A percentile compares a stretch with the other conserved stretches of the same genome.
Evolutionary conservation across 345 rosid species (phyloP).

Genomic region (Lepidium didymum): DNA sequence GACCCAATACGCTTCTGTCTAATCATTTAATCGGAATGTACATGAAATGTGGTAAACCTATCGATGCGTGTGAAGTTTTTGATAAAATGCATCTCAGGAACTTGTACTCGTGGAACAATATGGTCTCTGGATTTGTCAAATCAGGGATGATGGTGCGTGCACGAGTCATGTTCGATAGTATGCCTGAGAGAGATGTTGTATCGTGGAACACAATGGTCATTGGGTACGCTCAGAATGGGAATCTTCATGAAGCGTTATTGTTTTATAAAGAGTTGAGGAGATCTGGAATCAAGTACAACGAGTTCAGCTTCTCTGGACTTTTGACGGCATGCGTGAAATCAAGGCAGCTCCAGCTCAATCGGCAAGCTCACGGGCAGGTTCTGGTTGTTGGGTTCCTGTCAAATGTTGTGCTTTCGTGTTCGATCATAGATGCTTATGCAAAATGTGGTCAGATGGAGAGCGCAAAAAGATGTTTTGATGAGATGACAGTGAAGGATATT

Average conservation of each 20-base stretch:
- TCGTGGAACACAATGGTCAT: slow-evolving; percentile 84
- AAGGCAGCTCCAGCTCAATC: slow-evolving; percentile 35
- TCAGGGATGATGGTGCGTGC: slow-evolving; percentile 56
- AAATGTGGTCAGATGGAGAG: slow-evolving; percentile 54
- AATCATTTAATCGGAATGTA: slow-evolving; percentile 56
- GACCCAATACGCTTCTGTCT: slow-evolving; percentile 43
- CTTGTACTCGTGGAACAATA: slow-evolving; percentile 60
- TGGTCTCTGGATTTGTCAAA: slow-evolving; percentile 65
- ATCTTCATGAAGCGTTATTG: slow-evolving; percentile 32
- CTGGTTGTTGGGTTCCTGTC: slow-evolving; percentile 48
- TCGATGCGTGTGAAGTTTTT: slow-evolving; percentile 52
- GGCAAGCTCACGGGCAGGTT: slow-evolving; percentile 80
- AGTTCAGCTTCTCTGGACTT: slow-evolving; percentile 61
- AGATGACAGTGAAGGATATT: slow-evolving; percentile 51
- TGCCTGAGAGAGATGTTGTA: slow-evolving; percentile 63
- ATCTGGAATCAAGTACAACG: slow-evolving; percentile 44
- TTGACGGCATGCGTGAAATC: slow-evolving; percentile 54
- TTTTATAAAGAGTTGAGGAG: slow-evolving; percentile 52
- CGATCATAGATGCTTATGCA: slow-evolving; percentile 54
- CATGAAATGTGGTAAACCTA: slow-evolving; percentile 38
- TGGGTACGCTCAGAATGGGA: slow-evolving; percentile 47
- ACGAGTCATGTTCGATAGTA: slow-evolving; percentile 54
- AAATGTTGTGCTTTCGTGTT: slow-evolving; percentile 54
- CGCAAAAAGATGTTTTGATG: slow-evolving; percentile 56
- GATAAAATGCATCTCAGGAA: slow-evolving; percentile 51